Evolutionary conservation across 768 basidiomycete genomes (phyloP).

Genomic region (Sistotremastrum suecicum): DNA sequence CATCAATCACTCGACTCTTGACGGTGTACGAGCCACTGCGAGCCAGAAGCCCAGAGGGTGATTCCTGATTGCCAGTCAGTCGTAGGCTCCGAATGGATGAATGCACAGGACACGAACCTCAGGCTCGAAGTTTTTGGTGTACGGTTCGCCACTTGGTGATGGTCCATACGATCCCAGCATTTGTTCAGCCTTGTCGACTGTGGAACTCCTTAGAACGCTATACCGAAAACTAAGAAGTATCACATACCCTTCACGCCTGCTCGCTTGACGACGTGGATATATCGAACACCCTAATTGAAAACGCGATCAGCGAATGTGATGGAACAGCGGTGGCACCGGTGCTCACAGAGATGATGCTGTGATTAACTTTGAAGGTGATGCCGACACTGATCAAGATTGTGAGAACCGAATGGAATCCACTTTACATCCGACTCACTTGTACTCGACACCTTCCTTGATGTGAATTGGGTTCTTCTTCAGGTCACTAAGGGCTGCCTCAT

Average conservation of each 20-base stretch:
- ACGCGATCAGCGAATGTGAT: conserved; percentile 5
- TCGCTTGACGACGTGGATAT: conserved; percentile 82
- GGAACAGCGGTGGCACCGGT: no score
- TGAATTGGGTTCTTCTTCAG: conserved; percentile 65
- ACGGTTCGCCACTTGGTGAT: conserved; percentile 42
- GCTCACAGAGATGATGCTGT: conserved; percentile 71
- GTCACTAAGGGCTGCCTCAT: conserved; percentile 31
- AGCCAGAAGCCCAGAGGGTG: conserved; percentile 68
- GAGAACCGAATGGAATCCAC: conserved; percentile 1
- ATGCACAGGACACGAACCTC: conserved; percentile 18
- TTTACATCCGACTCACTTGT: conserved; percentile 39
- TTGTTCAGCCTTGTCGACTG: conserved; percentile 84
- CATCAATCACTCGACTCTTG: conserved; percentile 72
- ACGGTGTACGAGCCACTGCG: conserved; percentile 71
- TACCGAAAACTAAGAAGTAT: not conserved
- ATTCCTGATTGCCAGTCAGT: conserved; percentile 11
- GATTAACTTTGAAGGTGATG: conserved; percentile 77
- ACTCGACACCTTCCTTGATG: conserved; percentile 81
- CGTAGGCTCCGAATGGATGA: not conserved
- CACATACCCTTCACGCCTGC: conserved; percentile 53
- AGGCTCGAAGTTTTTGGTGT: conserved; percentile 63
- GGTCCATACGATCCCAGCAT: conserved; percentile 95
- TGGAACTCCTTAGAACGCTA: not conserved
- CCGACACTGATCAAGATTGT: conserved; percentile 38
- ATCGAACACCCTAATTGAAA: conserved; percentile 51